phyloP scores from a whole-genome alignment of 345 rosid species.

The Populus ilicifolia region DNA sequence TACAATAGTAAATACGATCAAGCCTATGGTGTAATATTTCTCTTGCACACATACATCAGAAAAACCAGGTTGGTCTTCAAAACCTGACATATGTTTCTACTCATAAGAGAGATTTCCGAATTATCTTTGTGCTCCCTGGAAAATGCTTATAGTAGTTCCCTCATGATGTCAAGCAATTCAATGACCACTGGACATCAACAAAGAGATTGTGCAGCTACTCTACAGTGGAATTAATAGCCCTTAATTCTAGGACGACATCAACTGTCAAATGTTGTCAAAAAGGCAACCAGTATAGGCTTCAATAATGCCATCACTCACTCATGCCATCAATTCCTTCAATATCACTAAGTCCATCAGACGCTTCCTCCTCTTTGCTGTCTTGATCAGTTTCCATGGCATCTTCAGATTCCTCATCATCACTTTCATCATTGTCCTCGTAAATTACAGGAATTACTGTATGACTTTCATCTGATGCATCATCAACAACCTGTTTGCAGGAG shows the following conservation, averaged over 20 bases:
- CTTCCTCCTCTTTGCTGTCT: slow-evolving; percentile 33
- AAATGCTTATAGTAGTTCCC: not conserved
- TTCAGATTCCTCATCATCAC: slow-evolving; percentile 63
- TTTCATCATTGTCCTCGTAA: slow-evolving; percentile 57
- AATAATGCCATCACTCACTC: slow-evolving; percentile 40
- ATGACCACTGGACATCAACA: not conserved
- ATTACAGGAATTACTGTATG: slow-evolving; percentile 16
- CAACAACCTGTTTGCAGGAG: slow-evolving; percentile 36
- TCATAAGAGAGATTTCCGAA: not conserved
- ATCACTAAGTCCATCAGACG: slow-evolving; percentile 39
- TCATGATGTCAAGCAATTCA: not conserved
- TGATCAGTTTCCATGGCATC: slow-evolving; percentile 52
- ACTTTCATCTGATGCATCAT: slow-evolving; percentile 42
- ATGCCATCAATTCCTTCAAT: slow-evolving; percentile 48
- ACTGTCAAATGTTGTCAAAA: not conserved
- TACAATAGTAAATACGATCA: not conserved
- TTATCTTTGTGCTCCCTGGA: not conserved
- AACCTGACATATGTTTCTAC: not conserved
- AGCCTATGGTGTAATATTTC: not conserved
- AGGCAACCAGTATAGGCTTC: too few relatives aligned
- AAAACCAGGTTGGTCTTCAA: not conserved
- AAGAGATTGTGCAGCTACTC: not conserved
- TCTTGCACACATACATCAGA: not conserved
- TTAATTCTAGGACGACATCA: not conserved
- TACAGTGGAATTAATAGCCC: not conserved